These are phyloP conservation scores for Solidago caesia DNA, from an alignment of 129 eudicot species.

Conservation along the genomic window DNA sequence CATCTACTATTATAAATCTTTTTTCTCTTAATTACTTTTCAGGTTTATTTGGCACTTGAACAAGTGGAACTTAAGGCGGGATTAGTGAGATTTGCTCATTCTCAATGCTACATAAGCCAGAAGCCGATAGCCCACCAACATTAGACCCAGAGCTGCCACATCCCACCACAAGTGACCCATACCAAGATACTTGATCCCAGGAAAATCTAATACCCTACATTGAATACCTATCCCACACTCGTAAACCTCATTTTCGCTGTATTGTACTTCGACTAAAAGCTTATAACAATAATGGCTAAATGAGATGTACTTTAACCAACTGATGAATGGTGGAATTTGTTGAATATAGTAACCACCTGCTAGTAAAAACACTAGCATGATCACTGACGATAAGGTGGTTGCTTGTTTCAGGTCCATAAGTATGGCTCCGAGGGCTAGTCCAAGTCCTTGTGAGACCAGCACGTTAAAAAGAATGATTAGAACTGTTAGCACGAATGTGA, in stretches of 20 bases:
- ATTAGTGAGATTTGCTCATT: conserved; percentile 52
- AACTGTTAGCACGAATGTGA: conserved; percentile 65
- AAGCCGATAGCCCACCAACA: conserved; percentile 80
- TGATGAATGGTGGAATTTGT: conserved; percentile 67
- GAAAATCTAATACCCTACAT: conserved; percentile 67
- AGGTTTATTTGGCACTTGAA: conserved; percentile 20
- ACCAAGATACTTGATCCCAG: conserved; percentile 61
- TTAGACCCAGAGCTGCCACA: conserved; percentile 69
- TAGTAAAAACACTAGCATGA: conserved; percentile 82
- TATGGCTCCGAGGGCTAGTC: conserved; percentile 90
- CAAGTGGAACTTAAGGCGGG: neutral
- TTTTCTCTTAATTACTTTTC: conserved; percentile 21
- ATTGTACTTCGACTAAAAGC: conserved; percentile 77
- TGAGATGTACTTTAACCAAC: conserved; percentile 78
- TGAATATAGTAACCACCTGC: conserved; percentile 91
- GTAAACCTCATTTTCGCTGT: conserved; percentile 55
- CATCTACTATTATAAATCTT: neutral
- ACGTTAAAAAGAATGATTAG: conserved; percentile 72
- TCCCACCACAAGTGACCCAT: conserved; percentile 54
- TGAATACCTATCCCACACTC: conserved; percentile 50
- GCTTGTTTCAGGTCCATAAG: conserved; percentile 88
- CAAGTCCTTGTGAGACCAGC: conserved; percentile 93
- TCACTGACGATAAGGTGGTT: conserved; percentile 76
- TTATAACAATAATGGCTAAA: conserved; percentile 87
- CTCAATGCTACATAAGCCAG: conserved; percentile 86